Evolutionary conservation across 1,139 yeast genomes (phyloP), one percentile per base, ranked within the genome.

Genomic region (Geotrichum aggregatum): DNA sequence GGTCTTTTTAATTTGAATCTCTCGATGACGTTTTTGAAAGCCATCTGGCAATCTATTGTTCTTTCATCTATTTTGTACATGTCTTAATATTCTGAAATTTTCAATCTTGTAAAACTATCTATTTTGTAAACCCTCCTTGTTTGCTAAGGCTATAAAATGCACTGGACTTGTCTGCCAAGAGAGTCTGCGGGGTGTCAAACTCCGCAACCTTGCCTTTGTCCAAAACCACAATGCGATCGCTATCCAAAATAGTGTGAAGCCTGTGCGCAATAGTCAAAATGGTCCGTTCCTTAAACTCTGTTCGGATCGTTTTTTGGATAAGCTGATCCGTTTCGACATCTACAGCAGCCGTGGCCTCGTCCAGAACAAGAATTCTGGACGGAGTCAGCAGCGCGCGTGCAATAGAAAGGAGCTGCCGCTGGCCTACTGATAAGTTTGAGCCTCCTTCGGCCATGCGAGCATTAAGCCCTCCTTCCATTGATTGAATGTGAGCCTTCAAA

Each of bases 61-160:
- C 33, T 30, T 13, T 30, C 13, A 10, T 30, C 13, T 30, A 10
- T 30, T 30, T 30, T 30, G 33, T 30, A 30, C 13, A 30, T 10
- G 13, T 30, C 10, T 34, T 13, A 34, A 13, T 34, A 7, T 13
- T 34, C 10, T 30, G n/a, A n/a, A n/a, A n/a, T n/a, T 28, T 28
- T 28, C 33, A 28, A 13, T 28, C 33, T 8, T 28, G 11, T 28
- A 13, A 8, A 28, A 13, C 33, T 8, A 8, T 28, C 11, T 13
- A 8, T 13, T 11, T 33, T 3, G 19, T 16, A 16, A 35, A 16
- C 4, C 98, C 98, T 67, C 95, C 85, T 66, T 88, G 86, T 57
- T 79, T 84, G 72, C 98, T 91, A 97, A 91, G 88, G 58, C 85
- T 78, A 70, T 84, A 78, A 75, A 91, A 91, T 52, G 83, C 76